Percentiles rank a stretch among this genome's conserved stretches.
These are phyloP conservation scores for Talinum fruticosum DNA, from an alignment of 148 eudicot genomes.

Conservation along the genomic window DNA sequence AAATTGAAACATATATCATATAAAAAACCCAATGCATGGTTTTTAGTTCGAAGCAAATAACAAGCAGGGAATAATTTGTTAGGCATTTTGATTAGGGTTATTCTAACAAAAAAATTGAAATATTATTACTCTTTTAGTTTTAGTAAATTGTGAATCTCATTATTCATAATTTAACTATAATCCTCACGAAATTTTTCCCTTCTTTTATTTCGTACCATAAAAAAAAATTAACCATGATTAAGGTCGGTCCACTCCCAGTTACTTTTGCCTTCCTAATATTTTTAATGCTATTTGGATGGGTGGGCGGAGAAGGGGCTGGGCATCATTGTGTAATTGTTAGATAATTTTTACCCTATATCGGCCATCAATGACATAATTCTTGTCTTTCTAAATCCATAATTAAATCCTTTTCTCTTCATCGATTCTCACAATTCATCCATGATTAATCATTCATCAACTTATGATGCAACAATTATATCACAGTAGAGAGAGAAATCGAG, in stretches of 20 bases:
- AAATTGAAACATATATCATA: no score
- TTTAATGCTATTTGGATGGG: background rate
- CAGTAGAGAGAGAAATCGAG: background rate
- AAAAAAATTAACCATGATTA: constrained; percentile 1
- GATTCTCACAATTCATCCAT: constrained; percentile 7
- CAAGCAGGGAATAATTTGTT: no score
- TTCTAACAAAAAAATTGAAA: no score
- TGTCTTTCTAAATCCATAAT: constrained; percentile 26
- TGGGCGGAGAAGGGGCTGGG: no score
- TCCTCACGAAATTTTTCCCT: no score
- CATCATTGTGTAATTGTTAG: constrained; percentile 30
- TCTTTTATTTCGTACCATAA: no score
- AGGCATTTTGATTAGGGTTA: no score
- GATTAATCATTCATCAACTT: constrained; percentile 7
- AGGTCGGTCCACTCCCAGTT: constrained; percentile 30
- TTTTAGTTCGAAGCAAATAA: no score
- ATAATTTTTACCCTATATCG: constrained; percentile 9
- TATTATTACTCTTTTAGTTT: no score
- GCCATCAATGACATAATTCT: constrained; percentile 16
- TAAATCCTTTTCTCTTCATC: constrained; percentile 23
- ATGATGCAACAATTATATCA: background rate
- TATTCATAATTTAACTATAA: no score
- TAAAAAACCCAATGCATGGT: no score
- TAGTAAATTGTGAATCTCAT: no score
- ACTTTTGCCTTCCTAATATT: background rate